Conservation (phyloP, 2,329 filamentous ascomycete species). For the Fusarium oligoseptatum region DNA sequence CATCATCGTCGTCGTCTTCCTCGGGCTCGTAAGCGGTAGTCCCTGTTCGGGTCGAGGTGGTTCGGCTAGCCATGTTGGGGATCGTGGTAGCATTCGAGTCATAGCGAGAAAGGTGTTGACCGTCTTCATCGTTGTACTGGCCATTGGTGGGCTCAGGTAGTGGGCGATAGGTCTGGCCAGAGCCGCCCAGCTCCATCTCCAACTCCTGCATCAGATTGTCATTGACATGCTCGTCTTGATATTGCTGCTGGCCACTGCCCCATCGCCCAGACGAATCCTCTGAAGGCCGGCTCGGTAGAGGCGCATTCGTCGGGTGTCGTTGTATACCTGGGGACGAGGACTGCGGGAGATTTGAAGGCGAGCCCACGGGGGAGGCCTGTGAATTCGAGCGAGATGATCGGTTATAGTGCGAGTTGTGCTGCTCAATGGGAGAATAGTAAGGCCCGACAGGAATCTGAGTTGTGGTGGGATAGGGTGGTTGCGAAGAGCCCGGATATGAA, state of each 20-base stretch:
- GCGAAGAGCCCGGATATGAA: conserved; percentile 53
- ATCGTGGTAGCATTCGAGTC: conserved; percentile 64
- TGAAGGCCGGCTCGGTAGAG: conserved; percentile 68
- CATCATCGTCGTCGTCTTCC: conserved; percentile 78
- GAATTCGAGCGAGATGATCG: conserved; percentile 64
- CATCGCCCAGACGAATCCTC: conserved; percentile 56
- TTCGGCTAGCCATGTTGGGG: conserved; percentile 42
- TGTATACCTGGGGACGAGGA: conserved; percentile 60
- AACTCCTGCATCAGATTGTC: conserved; percentile 71
- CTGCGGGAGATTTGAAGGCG: conserved; percentile 58
- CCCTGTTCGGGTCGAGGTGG: conserved; percentile 37
- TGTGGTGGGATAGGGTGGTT: conserved; percentile 65
- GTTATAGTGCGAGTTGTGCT: conserved; percentile 61
- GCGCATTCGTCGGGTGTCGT: conserved; percentile 71
- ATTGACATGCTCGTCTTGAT: conserved; percentile 56
- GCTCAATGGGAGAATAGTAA: conserved; percentile 62
- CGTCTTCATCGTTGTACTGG: conserved; percentile 60
- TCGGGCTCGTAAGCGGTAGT: conserved; percentile 44
- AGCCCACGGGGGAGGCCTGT: conserved; percentile 61
- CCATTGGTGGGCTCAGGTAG: conserved; percentile 60
- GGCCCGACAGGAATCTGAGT: conserved; percentile 68
- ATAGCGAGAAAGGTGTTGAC: conserved; percentile 62
- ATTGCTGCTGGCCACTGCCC: conserved; percentile 52
- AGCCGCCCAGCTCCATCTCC: conserved; percentile 64
- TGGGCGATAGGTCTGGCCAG: conserved; percentile 51